These are phyloP conservation scores for Artemisia tridentata DNA, from an alignment of 129 eudicot species.

Conservation along the genomic window DNA sequence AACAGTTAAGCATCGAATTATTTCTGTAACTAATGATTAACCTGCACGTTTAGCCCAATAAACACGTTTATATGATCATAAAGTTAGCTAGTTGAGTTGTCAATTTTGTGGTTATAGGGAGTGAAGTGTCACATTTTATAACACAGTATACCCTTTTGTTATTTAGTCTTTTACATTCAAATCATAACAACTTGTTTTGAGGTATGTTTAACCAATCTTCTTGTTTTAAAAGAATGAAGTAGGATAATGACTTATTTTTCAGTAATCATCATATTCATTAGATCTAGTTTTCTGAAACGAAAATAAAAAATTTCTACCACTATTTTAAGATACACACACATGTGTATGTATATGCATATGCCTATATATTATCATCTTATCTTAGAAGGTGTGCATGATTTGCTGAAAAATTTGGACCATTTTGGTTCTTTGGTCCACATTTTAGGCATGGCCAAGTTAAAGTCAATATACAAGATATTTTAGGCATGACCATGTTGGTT, in stretches of 20 bases:
- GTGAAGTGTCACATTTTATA: conserved; percentile 6
- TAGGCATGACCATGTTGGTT: no score
- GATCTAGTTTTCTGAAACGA: neutral
- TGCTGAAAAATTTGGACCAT: conserved; percentile 33
- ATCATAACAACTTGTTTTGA: no score
- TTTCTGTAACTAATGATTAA: neutral
- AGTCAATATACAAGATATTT: conserved; percentile 26
- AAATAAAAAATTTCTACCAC: no score
- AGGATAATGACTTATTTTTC: neutral
- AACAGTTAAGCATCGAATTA: neutral
- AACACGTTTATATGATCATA: neutral
- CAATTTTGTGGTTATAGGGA: conserved; percentile 4
- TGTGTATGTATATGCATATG: neutral
- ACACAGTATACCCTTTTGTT: conserved; percentile 1
- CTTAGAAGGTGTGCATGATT: conserved; percentile 2
- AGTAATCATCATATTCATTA: neutral
- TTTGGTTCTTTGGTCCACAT: conserved; percentile 29
- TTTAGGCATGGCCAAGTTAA: conserved; percentile 5
- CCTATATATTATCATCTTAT: conserved; percentile 14
- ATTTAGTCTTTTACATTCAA: neutral
- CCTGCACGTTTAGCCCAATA: neutral
- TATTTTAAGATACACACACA: neutral
- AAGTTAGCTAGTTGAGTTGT: conserved; percentile 1
- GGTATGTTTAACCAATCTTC: no score
- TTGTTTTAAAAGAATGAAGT: neutral